Conservation (phyloP, 305 asterid genomes). For the Lippia alba region DNA sequence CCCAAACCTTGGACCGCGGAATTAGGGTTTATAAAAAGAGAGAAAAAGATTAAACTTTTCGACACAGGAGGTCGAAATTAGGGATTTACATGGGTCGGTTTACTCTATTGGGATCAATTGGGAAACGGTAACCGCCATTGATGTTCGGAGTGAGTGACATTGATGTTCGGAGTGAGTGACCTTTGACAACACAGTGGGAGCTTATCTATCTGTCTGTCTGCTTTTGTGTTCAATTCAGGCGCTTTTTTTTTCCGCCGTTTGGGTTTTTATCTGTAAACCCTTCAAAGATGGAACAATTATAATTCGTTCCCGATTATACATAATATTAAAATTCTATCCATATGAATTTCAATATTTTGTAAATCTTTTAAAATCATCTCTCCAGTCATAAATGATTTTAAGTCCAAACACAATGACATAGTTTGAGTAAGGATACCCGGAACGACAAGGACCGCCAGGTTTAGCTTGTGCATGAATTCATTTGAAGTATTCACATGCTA, state of each 20-base stretch:
- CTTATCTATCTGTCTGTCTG: conserved; percentile 10
- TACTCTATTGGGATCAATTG: conserved; percentile 44
- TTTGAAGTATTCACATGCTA: no score
- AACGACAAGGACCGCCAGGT: no score
- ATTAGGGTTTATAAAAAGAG: conserved; percentile 66
- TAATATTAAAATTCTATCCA: no score
- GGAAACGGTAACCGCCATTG: conserved; percentile 74
- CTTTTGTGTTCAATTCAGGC: conserved; percentile 21
- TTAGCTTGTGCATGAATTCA: no score
- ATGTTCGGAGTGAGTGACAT: conserved; percentile 43
- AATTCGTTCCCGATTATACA: no score
- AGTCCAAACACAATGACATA: no score
- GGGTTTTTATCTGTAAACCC: no score
- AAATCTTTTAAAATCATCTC: no score
- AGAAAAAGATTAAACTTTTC: conserved; percentile 21
- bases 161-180: conserved; percentile 40
- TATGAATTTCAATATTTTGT: no score
- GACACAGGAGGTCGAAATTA: conserved; percentile 20
- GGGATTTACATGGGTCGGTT: conserved; percentile 31
- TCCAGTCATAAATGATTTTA: no score
- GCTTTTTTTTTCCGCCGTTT: conserved; percentile 6
- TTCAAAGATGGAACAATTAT: no score
- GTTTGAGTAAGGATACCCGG: no score
- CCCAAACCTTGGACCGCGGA: conserved; percentile 28
- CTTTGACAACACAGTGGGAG: conserved; percentile 40